Conservation (phyloP, 2,329 filamentous ascomycete species). For the Aureobasidium sp. region DNA sequence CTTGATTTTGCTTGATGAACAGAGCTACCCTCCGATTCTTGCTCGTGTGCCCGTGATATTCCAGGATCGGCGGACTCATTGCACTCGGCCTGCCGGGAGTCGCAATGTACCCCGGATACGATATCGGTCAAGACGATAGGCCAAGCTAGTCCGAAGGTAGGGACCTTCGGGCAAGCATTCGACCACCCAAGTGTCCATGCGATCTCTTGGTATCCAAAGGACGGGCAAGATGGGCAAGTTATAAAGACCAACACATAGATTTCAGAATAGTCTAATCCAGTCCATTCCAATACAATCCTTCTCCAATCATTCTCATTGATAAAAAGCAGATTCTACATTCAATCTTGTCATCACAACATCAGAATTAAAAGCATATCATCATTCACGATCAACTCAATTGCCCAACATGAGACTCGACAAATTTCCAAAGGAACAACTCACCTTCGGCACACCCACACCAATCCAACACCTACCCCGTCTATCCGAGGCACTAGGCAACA, state of each 20-base stretch:
- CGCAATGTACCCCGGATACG: neutral
- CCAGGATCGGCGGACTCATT: neutral
- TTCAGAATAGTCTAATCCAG: too few relatives aligned
- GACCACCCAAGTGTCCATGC: neutral
- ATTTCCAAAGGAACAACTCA: conserved; percentile 52
- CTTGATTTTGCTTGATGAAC: neutral
- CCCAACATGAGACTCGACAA: conserved; percentile 15
- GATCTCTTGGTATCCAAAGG: neutral
- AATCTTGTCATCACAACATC: neutral
- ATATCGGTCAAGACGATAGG: conserved; percentile 6
- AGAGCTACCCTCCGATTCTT: neutral
- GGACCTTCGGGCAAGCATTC: neutral
- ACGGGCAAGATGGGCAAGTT: neutral
- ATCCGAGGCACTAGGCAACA: conserved; percentile 51
- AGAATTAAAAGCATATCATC: neutral
- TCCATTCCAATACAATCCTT: too few relatives aligned
- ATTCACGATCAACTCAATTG: neutral
- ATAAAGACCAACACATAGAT: neutral
- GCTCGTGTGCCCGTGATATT: neutral
- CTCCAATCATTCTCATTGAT: too few relatives aligned
- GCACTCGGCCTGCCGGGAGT: too few relatives aligned
- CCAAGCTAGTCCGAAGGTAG: neutral
- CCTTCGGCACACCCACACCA: conserved; percentile 58
- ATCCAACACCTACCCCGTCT: conserved; percentile 62
- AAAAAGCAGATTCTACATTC: neutral